Evolutionary conservation across 805 yeast species (phyloP), one percentile per base, ranked within the genome.

Genomic region (Spathaspora boniae): DNA sequence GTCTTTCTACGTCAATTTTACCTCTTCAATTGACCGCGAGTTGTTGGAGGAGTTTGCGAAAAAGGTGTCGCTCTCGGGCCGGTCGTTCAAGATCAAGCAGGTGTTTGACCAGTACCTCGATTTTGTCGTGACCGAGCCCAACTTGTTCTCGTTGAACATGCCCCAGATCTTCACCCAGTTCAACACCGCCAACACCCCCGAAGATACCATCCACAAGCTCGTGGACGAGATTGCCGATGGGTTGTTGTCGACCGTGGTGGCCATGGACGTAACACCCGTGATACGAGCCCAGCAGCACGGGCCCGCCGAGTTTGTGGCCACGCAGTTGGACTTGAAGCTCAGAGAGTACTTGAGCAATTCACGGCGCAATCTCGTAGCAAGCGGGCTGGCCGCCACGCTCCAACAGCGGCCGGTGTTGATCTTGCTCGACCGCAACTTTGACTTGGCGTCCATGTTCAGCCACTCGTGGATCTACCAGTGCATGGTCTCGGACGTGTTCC

Each of bases 381-480:
- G 44, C 19, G n/a, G n/a, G n/a, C n/a, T n/a, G n/a, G 36, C 48
- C 27, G 54, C 46, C 34, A 38, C 57, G 26, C 35, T 53, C 45
- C 47, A 70, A 26, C 82, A 80, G 38, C 69, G 95, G 42, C 76
- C 83, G 3, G 96, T 91, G 9, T 67, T 93, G 48, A 72, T 94
- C 21, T 59, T 93, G 26, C 62, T 93, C 29, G 99, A 93, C 61
- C 74, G 99, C 58, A 86, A 83, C 54, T 71, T 93, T 40, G 98
- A 93, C 60, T 69, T 93, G 42, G 82, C 93, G 2, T 82, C 95
- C 11, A 91, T 93, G 97, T 81, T 93, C 59, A 77, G 91, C 1
- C 99, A 93, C 62, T 86, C 97, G 9, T 91, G 98, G 97, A 89
- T 94, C 33, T 93, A 93, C 58, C 96, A 91, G 65, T 88, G 96